Percentiles rank a stretch among this genome's conserved stretches.
Evolutionary conservation across 2,329 filamentous ascomycete species (phyloP).

Genomic region (Fonsecaea monophora): DNA sequence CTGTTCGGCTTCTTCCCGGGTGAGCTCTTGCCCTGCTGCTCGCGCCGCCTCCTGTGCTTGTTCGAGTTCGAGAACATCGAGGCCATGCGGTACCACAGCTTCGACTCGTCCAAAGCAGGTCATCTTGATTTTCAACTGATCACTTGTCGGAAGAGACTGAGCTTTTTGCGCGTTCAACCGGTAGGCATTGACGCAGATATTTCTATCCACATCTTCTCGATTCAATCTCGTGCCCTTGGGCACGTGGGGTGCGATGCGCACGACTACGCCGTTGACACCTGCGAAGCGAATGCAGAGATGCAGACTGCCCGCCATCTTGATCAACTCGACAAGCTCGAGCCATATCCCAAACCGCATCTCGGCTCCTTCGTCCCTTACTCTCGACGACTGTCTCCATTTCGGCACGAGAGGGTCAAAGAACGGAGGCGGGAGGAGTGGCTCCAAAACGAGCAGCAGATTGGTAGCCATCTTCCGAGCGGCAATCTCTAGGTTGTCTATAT

Average conservation of each 20-base stretch:
- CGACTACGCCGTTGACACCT: constrained; percentile 28
- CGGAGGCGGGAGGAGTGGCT: constrained; percentile 25
- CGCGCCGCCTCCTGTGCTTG: constrained; percentile 6
- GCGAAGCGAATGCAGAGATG: constrained; percentile 32
- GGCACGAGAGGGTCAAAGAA: constrained; percentile 17
- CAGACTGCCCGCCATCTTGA: constrained; percentile 23
- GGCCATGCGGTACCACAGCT: constrained; percentile 28
- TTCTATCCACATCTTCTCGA: constrained; percentile 1
- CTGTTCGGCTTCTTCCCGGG: constrained; percentile 18
- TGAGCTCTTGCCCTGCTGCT: constrained; percentile 8
- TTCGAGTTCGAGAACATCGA: constrained; percentile 19
- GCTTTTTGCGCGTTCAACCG: constrained; percentile 3
- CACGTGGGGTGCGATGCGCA: constrained; percentile 31
- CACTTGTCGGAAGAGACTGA: neutral
- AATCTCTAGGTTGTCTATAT: constrained; percentile 10
- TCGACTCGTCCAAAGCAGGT: constrained; percentile 37
- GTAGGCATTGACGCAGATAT: constrained; percentile 30
- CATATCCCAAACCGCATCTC: constrained; percentile 11
- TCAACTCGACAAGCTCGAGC: constrained; percentile 24
- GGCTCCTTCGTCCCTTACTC: neutral
- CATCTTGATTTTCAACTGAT: constrained; percentile 33
- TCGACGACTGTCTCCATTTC: neutral
- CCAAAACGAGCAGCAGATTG: constrained; percentile 22
- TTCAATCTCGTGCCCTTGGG: constrained; percentile 28
- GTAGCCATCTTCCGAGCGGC: constrained; percentile 17